These are phyloP conservation scores for Eleusine coracana DNA, from an alignment of 176 grass and related monocot genomes.

Conservation along the genomic window DNA sequence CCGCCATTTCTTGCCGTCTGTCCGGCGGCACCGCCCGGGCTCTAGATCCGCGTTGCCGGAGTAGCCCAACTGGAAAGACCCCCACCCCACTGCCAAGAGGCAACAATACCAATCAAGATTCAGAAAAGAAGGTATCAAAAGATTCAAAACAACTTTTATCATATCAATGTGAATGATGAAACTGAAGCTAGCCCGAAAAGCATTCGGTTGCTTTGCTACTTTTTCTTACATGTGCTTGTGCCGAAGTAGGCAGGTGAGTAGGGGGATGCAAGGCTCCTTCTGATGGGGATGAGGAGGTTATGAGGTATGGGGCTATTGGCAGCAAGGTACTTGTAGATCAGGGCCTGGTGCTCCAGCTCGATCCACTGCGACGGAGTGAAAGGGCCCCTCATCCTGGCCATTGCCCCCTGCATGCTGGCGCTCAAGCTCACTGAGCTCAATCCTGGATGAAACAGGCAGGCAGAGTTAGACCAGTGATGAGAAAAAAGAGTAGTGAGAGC, in stretches of 20 bases:
- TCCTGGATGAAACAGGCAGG: conserved; percentile 31
- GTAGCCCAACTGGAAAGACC: conserved; percentile 88
- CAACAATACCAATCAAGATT: conserved; percentile 42
- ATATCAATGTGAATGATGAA: conserved; percentile 39
- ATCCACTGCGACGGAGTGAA: conserved; percentile 97
- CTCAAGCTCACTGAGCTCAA: conserved; percentile 63
- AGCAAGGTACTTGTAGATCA: conserved; percentile 92
- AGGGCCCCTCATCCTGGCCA: conserved; percentile 76
- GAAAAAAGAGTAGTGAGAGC: conserved; percentile 33
- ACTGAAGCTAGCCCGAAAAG: conserved; percentile 38
- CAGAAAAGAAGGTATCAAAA: conserved; percentile 37
- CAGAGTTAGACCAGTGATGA: conserved; percentile 36
- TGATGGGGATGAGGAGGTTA: conserved; percentile 75
- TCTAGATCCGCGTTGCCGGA: conserved; percentile 79
- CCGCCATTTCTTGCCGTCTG: conserved; percentile 99
- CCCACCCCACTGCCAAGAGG: conserved; percentile 76
- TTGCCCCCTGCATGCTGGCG: conserved; percentile 65
- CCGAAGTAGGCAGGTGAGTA: conserved; percentile 76
- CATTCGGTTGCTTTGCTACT: conserved; percentile 21
- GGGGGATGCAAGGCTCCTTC: conserved; percentile 71
- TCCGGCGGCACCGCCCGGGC: conserved; percentile 91
- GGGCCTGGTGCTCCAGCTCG: conserved; percentile 94
- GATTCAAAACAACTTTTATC: conserved; percentile 45
- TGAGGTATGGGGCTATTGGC: conserved; percentile 78
- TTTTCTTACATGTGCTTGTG: conserved; percentile 63